Evolutionary conservation across 805 yeast genomes (phyloP), one percentile per base, ranked within the genome.

Genomic region (Kodamaea kakaduensis): DNA sequence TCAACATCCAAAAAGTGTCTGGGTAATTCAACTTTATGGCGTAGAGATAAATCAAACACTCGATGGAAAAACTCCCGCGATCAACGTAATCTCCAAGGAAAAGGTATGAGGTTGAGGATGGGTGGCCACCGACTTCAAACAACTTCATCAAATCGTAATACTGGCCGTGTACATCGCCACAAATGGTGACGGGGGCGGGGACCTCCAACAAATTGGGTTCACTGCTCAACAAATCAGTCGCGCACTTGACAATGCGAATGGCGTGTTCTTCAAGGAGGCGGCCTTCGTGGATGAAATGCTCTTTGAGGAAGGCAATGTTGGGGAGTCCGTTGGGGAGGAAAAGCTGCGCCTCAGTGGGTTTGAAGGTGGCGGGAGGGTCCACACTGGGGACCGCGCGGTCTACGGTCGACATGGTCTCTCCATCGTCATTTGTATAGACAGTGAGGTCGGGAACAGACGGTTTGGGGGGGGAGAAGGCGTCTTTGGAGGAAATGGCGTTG

Each of bases 111-210:
- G 94, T 81, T n/a, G 54, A 60, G 10, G 63, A 68, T 9, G 97
- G 96, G 52, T 82, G 80, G 2, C 97, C 97, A 25, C 96, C 95
- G 12, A 88, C 90, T 55, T 90, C 97, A 52, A 90, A 85, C 28
- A 90, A 64, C 59, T 89, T 88, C 76, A 89, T 70, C 47, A 90
- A 69, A 58, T 90, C 98, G 57, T 75, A 89, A 57, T 76, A 87
- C 58, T 90, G 97, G 12, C 98, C 98, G 59, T 90, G 97, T n/a
- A 89, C 74, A 60, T 90, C 97, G 38, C 98, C 98, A 64, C 97
- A 88, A 3, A 90, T 88, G 0, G 96, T 89, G 2, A 90, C 85
- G 1, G 97, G 98, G 0, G 96, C 94, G 3, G 88, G 89, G 2
- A 93, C 83, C 13, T 71, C 71, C 34, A 90, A 64, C 47, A 90